A percentile compares a stretch with the other conserved stretches of the same genome.
These are phyloP conservation scores for Leccinum pachyderme DNA, from an alignment of 1,284 basidiomycete genomes.

Conservation along the genomic window DNA sequence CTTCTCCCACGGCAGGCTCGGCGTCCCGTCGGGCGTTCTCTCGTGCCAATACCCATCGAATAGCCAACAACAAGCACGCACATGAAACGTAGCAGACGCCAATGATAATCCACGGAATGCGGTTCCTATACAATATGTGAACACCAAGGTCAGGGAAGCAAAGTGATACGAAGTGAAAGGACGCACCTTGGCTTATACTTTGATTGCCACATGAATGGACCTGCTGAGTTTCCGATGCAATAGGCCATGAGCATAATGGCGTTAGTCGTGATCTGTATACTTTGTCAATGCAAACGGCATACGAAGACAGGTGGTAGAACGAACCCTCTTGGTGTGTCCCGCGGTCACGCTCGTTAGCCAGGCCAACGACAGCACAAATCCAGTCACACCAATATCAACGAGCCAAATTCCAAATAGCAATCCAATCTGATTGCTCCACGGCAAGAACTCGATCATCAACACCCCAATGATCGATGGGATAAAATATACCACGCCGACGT, in stretches of 20 bases:
- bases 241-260: constrained; percentile 69
- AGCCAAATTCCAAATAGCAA: constrained; percentile 60
- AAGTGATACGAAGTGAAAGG: not conserved
- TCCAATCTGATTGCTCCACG: constrained; percentile 61
- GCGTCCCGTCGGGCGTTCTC: constrained; percentile 66
- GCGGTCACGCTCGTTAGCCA: constrained; percentile 68
- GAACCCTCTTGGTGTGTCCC: constrained; percentile 68
- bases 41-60: constrained; percentile 52
- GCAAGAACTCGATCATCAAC: constrained; percentile 62
- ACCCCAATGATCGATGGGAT: constrained; percentile 62
- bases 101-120: constrained; percentile 66
- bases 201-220: constrained; percentile 77
- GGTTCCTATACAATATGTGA: constrained; percentile 41
- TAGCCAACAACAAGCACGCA: constrained; percentile 47
- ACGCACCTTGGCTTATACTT: constrained; percentile 60
- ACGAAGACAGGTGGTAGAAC: not conserved
- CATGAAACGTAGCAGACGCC: constrained; percentile 53
- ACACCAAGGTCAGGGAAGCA: not conserved
- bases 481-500: constrained; percentile 58
- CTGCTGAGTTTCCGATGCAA: constrained; percentile 66
- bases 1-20: constrained; percentile 49
- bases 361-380: constrained; percentile 56
- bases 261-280: constrained; percentile 52
- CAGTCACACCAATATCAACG: constrained; percentile 57
- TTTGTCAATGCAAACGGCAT: not conserved